Percentiles rank a stretch among this genome's conserved stretches.
These are phyloP conservation scores for Olyra latifolia DNA, from an alignment of 176 grass and related monocot genomes.

Conservation along the genomic window DNA sequence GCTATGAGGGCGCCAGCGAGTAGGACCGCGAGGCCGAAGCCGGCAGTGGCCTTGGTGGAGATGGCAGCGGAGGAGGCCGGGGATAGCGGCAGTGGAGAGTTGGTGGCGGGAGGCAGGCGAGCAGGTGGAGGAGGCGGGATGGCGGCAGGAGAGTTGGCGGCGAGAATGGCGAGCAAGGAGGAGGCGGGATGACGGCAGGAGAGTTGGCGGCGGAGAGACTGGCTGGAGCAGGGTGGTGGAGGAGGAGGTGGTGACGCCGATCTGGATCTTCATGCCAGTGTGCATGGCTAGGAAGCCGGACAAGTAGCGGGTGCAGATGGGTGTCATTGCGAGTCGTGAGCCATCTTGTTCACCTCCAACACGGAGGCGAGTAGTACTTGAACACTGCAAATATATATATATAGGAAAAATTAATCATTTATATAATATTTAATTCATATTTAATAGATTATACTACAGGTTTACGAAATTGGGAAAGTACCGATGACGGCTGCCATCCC, in stretches of 20 bases:
- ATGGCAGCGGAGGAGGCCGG: neutral
- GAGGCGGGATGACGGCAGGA: neutral
- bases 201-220: no score
- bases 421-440: no score
- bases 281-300: constrained; percentile 50
- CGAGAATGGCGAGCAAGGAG: constrained; percentile 72
- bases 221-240: constrained; percentile 2
- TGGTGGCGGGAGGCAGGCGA: neutral
- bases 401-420: no score
- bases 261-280: constrained; percentile 47
- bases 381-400: no score
- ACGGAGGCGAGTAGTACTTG: constrained; percentile 45
- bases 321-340: constrained; percentile 42
- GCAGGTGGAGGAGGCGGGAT: neutral
- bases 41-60: neutral
- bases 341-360: constrained; percentile 45
- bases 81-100: constrained; percentile 7
- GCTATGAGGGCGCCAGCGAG: constrained; percentile 16
- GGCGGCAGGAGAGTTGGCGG: constrained; percentile 45
- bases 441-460: no score
- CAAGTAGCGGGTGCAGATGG: constrained; percentile 46
- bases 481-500: no score
- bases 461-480: no score
- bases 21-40: neutral
- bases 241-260: constrained; percentile 24